Base-by-base conservation (phyloP, 768 basidiomycete species). In the Psilocybe subaeruginosa region DNA sequence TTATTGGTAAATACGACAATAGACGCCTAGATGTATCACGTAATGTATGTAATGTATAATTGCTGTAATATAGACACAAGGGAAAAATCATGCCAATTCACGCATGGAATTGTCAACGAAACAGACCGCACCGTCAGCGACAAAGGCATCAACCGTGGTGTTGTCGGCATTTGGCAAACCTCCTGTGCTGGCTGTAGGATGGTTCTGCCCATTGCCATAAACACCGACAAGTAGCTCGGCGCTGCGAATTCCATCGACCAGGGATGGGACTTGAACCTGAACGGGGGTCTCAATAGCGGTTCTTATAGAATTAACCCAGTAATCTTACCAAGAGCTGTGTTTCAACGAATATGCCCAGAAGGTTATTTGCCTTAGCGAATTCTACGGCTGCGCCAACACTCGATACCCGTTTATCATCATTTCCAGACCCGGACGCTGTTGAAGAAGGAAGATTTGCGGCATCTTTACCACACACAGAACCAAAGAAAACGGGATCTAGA, bases 401-500 rank as follows among this genome's bases (percentile, higher is more conserved):
- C 52, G 84, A 78, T 48, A 85, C 70, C 59, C 87, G 79, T 65
- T 80, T 78, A 56, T 85, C 84, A 27, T 69, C 68, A n/a, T 66
- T 68, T 14, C 70, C 73, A 29, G 72, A 72, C 16, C 72, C 74
- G 29, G 53, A 46, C 8, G 69, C 67, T 31, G 71, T 72, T 30
- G 54, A 76, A 73, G 50, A 79, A 31, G 78, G 74, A 56, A 76
- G 66, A 59, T 72, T 51, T 65, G 71, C 64, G 65, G 78, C 64
- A 68, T 57, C 78, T 72, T 88, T 84, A 29, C 95, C 95, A 72
- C 96, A 98, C 67, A 87, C 87, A 6, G 92, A 91, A 7, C 92
- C 88, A 73, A 97, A 93, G 79, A 99, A 97, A 39, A 99, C 96
- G 56, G 97, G 95, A 82, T 97, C 95, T 94, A 72, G 35, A 37